Conservation (phyloP, 768 basidiomycete species). For the Paxillus rubicundulus region DNA sequence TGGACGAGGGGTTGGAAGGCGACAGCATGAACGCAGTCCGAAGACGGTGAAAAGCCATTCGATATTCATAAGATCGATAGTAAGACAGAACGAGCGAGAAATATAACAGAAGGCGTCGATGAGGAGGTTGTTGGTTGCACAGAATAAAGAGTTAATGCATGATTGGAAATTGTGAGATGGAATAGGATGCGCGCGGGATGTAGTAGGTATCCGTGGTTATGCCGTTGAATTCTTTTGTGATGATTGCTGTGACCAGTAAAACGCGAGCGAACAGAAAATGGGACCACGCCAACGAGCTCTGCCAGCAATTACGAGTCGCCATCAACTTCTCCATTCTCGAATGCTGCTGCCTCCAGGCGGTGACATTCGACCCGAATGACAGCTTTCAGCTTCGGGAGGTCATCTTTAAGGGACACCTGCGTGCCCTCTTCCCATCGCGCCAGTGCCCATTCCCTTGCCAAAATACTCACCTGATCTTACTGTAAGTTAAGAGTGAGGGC, state of each 20-base stretch:
- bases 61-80: conserved; percentile 1
- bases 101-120: conserved; percentile 14
- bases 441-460: conserved; percentile 83
- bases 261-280: background rate
- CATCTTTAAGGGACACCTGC: conserved; percentile 55
- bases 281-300: background rate
- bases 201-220: conserved; percentile 27
- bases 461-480: conserved; percentile 65
- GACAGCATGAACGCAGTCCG: conserved; percentile 7
- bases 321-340: conserved; percentile 8
- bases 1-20: background rate
- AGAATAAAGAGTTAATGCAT: conserved; percentile 28
- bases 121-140: conserved; percentile 24
- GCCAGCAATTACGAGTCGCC: conserved; percentile 15
- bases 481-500: background rate
- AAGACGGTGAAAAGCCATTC: background rate
- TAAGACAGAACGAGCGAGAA: conserved; percentile 23
- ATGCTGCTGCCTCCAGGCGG: conserved; percentile 12
- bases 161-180: conserved; percentile 12
- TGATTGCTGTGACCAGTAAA: conserved; percentile 9
- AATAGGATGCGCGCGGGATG: conserved; percentile 21
- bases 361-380: conserved; percentile 20
- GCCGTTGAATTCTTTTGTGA: conserved; percentile 21
- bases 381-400: conserved; percentile 44
- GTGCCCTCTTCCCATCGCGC: conserved; percentile 66